phyloP scores from a whole-genome alignment of 2,329 filamentous ascomycete genomes.

The Talaromyces sp. region DNA sequence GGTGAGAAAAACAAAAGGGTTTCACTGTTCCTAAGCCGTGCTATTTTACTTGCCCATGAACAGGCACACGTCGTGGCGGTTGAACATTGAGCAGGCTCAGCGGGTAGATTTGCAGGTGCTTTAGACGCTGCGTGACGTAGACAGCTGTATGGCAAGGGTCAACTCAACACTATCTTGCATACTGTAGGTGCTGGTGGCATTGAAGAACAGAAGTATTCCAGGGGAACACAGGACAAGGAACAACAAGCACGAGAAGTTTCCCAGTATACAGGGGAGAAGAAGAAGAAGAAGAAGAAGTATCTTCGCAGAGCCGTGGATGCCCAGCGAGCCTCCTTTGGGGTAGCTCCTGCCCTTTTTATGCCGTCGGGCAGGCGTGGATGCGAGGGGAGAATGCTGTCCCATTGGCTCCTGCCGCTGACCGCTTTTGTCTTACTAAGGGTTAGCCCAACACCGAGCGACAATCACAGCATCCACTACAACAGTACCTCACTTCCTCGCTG shows the following conservation, averaged over 20 bases:
- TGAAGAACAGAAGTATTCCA: not conserved
- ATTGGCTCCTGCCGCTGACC: slow-evolving; percentile 13
- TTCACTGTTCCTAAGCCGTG: not conserved
- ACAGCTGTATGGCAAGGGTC: not conserved
- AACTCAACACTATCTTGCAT: slow-evolving; percentile 1
- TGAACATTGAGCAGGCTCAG: slow-evolving; percentile 1
- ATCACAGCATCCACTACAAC: not conserved
- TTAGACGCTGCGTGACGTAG: slow-evolving; percentile 2
- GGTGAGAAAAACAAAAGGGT: not conserved
- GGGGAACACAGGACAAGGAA: not conserved
- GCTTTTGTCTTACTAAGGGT: not conserved
- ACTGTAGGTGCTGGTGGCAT: not conserved
- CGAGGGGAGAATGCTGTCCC: slow-evolving; percentile 19
- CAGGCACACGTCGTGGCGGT: slow-evolving; percentile 1
- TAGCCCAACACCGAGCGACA: not conserved
- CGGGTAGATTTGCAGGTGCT: not conserved
- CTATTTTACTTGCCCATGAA: not conserved
- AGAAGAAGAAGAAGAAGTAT: not conserved
- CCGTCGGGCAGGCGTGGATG: slow-evolving; percentile 25
- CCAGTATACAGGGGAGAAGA: slow-evolving; percentile 5
- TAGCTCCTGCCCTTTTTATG: slow-evolving; percentile 8
- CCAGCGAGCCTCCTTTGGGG: slow-evolving; percentile 10
- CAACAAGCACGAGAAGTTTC: not conserved
- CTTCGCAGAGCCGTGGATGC: slow-evolving; percentile 18
- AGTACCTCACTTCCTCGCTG: not conserved